Evolutionary conservation across 495 filamentous ascomycete genomes (phyloP), one percentile per base, ranked within the genome.

Genomic region (Aspergillus baeticus): DNA sequence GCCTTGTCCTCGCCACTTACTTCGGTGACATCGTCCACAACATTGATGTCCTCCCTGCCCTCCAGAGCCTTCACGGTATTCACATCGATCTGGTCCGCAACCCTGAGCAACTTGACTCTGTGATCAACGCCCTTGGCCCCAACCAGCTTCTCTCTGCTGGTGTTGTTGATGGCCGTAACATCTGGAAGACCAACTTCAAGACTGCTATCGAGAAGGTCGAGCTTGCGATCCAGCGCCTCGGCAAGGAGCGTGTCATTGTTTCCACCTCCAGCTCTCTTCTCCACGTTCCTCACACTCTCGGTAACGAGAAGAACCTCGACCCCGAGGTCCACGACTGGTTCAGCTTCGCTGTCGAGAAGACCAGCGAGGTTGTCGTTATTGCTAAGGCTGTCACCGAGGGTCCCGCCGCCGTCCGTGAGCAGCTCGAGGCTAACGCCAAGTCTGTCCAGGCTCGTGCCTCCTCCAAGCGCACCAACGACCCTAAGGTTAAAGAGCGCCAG

Each of bases 11-110:
- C 54, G 87, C 95, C 67, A 98, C 95, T 65, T 98, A 98, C 84
- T 98, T 98, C 71, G 94, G 94, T 78, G 94, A 98, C 76, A 92
- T 98, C 60, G 89, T 97, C 62, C 94, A 98, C 86, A 98, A 98
- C 86, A 84, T 96, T 62, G 90, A 96, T 61, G 84, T 92, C 64
- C 75, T 98, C 63, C 79, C 87, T 61, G 66, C 76, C 42, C 73
- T 88, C 55, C 82, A 87, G 64, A 81, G 77, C 60, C 70, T 92
- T 60, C 82, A 96, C 71, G 92, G 82, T 66, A 78, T 98, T 65
- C 94, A 98, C 79, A 72, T 98, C 60, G 94, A 98, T 77, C 84
- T 97, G 57, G 95, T 96, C 78, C 91, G 94, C 68, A 88, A 96
- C 81, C 94, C 94, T 42, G 92, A 97, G 79, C 94, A 98, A 80